Percentiles rank a stretch among this genome's conserved stretches.
These are phyloP conservation scores for Phlebopus sp. DNA, from an alignment of 1,284 basidiomycete species.

Conservation along the genomic window DNA sequence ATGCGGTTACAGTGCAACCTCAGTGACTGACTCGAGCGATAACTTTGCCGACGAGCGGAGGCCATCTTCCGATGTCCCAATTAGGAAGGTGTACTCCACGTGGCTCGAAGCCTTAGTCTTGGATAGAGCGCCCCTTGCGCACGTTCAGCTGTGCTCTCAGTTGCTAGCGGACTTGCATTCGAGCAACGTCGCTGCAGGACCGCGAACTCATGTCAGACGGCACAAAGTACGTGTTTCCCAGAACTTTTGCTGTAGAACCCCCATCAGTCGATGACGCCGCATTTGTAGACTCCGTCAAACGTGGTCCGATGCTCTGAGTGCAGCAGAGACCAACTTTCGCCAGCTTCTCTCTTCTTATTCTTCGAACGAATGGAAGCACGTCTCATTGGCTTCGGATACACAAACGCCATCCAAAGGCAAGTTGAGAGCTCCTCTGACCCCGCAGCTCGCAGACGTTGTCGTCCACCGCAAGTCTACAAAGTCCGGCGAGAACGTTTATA, in stretches of 20 bases:
- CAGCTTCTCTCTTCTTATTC: constrained; percentile 63
- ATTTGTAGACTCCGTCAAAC: constrained; percentile 61
- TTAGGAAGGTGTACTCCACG: background rate
- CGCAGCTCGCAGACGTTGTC: constrained; percentile 64
- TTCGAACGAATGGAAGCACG: constrained; percentile 68
- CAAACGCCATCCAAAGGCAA: constrained; percentile 58
- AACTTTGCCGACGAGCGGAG: no score
- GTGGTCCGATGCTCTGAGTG: constrained; percentile 68
- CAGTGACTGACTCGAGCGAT: background rate
- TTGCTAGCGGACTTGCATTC: background rate
- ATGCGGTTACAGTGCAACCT: no score
- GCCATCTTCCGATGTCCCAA: background rate
- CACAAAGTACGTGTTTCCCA: constrained; percentile 24
- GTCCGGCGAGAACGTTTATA: constrained; percentile 74
- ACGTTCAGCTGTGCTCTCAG: background rate
- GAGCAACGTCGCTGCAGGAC: background rate
- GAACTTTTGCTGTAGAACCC: background rate
- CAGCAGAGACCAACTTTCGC: constrained; percentile 69
- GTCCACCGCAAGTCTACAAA: constrained; percentile 65
- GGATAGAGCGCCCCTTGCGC: background rate
- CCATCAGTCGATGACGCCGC: background rate
- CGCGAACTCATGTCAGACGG: constrained; percentile 30
- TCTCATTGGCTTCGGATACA: constrained; percentile 47
- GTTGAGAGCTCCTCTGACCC: constrained; percentile 44
- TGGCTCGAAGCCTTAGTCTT: background rate